phyloP scores from a whole-genome alignment of 768 basidiomycete species.

The Amanita pseudoporphyria region DNA sequence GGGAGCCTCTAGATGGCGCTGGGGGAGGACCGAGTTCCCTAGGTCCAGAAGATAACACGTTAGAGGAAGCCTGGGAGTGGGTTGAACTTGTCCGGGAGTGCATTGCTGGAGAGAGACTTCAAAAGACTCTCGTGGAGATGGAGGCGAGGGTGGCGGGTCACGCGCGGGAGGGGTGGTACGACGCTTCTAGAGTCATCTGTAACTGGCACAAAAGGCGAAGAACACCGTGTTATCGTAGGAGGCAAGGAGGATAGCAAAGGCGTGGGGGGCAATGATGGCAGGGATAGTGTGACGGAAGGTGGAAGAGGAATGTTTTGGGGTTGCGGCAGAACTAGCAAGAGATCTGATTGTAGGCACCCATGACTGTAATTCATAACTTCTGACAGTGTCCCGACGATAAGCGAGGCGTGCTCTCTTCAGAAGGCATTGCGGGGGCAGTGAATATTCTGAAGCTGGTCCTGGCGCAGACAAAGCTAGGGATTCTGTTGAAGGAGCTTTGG shows the following conservation, averaged over 20 bases:
- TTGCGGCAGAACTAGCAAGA: conserved; percentile 16
- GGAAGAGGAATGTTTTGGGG: conserved; percentile 35
- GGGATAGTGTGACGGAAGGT: conserved; percentile 24
- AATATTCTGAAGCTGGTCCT: conserved; percentile 25
- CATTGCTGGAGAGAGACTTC: background rate
- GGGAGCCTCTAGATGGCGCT: no score
- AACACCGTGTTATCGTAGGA: conserved; percentile 11
- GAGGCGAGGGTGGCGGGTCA: conserved; percentile 9
- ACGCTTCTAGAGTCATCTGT: conserved; percentile 19
- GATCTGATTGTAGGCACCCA: conserved; percentile 22
- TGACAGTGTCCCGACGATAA: conserved; percentile 19
- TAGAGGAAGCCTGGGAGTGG: background rate
- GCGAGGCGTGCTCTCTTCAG: conserved; percentile 31
- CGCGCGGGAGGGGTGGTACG: conserved; percentile 25
- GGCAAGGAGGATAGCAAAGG: conserved; percentile 15
- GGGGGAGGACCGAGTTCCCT: background rate
- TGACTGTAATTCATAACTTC: conserved; percentile 3
- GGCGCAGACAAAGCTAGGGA: conserved; percentile 40
- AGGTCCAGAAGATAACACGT: background rate
- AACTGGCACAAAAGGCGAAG: conserved; percentile 8
- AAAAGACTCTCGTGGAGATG: conserved; percentile 10
- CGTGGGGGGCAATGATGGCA: conserved; percentile 16
- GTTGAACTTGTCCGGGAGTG: background rate
- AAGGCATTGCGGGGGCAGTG: conserved; percentile 38
- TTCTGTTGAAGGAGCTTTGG: conserved; percentile 20